These are phyloP conservation scores for Penicillium ochrochloron DNA, from an alignment of 495 filamentous ascomycete genomes.

Conservation along the genomic window DNA sequence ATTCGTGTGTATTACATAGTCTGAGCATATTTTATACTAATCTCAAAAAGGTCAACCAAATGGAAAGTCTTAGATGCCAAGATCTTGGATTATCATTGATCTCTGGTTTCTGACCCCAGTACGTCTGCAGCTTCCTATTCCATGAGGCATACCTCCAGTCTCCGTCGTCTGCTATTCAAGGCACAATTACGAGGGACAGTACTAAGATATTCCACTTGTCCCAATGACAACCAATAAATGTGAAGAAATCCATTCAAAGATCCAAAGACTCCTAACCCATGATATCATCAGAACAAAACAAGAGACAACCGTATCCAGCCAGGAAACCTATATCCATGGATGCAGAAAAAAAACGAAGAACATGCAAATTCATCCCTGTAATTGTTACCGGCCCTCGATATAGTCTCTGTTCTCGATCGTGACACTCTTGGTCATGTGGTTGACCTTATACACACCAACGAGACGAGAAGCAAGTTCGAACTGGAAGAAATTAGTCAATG, in stretches of 20 bases:
- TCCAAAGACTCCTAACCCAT: slow-evolving; percentile 32
- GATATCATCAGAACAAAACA: slow-evolving; percentile 35
- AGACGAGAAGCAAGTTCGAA: slow-evolving; percentile 94
- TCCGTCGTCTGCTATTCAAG: no score
- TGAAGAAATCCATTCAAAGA: slow-evolving; percentile 25
- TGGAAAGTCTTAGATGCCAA: no score
- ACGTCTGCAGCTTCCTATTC: no score
- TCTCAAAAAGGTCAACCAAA: no score
- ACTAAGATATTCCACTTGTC: not conserved
- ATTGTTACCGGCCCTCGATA: slow-evolving; percentile 54
- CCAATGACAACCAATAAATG: not conserved
- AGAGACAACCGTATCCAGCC: slow-evolving; percentile 29
- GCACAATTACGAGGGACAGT: not conserved
- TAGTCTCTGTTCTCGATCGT: slow-evolving; percentile 94
- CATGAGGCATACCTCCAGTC: no score
- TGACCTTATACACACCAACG: slow-evolving; percentile 98
- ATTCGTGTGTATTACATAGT: no score
- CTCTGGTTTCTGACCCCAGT: no score
- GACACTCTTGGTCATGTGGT: slow-evolving; percentile 98
- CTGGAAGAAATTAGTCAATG: slow-evolving; percentile 26
- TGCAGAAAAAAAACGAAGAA: slow-evolving; percentile 25
- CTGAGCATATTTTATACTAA: no score
- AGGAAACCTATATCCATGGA: slow-evolving; percentile 28
- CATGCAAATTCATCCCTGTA: slow-evolving; percentile 17
- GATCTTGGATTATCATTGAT: no score